A percentile compares a stretch with the other conserved stretches of the same genome.
These are phyloP conservation scores for Sclerotinia glacialis DNA, from an alignment of 2,329 filamentous ascomycete genomes.

Conservation along the genomic window DNA sequence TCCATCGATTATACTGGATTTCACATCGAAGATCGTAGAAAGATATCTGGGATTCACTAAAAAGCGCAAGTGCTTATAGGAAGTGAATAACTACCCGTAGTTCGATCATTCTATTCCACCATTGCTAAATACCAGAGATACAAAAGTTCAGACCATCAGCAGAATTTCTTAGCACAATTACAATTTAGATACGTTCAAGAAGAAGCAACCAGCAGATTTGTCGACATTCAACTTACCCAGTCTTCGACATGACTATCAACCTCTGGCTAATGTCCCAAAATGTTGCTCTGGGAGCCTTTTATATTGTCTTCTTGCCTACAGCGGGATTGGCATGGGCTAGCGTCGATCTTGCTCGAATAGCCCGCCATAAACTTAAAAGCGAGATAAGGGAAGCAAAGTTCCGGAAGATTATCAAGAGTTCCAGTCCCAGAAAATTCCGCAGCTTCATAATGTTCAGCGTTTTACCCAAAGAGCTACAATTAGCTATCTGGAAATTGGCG, in stretches of 20 bases:
- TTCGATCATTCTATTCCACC: neutral
- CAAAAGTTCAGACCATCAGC: neutral
- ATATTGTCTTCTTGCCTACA: neutral
- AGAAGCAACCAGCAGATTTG: neutral
- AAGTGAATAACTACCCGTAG: neutral
- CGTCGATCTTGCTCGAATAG: neutral
- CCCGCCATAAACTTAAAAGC: neutral
- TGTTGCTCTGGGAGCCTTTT: neutral
- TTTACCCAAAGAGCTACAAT: neutral
- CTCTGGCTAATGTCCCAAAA: too few relatives aligned
- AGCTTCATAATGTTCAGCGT: neutral
- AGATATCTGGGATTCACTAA: neutral
- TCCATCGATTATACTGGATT: too few relatives aligned
- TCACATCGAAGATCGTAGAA: neutral
- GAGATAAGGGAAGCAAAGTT: neutral
- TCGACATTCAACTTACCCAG: neutral
- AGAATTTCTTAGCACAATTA: too few relatives aligned
- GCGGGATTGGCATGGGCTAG: accelerated
- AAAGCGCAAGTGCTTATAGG: too few relatives aligned
- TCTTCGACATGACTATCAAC: neutral
- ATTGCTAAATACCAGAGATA: neutral
- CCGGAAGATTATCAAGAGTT: neutral
- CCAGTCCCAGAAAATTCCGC: neutral
- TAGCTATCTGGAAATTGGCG: neutral
- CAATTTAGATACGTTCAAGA: neutral